phyloP scores from a whole-genome alignment of 176 grass and related monocot species.

The Triticum urartu region DNA sequence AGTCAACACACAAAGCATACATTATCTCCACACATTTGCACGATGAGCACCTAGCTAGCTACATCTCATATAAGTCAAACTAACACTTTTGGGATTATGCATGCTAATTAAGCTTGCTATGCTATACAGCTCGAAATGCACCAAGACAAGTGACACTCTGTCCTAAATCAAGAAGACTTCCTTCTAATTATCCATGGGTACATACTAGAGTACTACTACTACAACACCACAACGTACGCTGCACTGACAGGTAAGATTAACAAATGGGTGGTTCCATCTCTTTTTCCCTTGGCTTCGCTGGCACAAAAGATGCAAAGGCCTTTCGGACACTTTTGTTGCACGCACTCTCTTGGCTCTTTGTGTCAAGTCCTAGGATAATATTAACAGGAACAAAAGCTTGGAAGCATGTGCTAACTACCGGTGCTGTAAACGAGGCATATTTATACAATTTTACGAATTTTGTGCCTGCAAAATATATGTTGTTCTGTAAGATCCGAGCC shows the following conservation, averaged over 20 bases:
- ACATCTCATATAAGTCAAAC: neutral
- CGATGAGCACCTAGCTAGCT: neutral
- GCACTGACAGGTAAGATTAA: neutral
- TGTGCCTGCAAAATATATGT: neutral
- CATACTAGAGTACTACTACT: neutral
- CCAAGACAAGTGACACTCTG: constrained; percentile 41
- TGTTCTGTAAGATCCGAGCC: too few relatives aligned
- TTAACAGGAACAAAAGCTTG: constrained; percentile 3
- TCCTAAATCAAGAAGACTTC: constrained; percentile 6
- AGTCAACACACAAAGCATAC: neutral
- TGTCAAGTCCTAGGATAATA: constrained; percentile 31
- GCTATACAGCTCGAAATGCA: constrained; percentile 31
- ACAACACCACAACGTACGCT: neutral
- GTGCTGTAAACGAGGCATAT: neutral
- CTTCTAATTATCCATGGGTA: constrained; percentile 14
- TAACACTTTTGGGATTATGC: neutral
- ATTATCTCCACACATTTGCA: neutral
- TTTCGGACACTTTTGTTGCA: constrained; percentile 22
- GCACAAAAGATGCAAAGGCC: constrained; percentile 1
- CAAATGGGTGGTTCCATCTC: neutral
- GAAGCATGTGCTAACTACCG: neutral
- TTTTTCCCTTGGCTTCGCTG: constrained; percentile 16
- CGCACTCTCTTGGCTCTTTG: constrained; percentile 23
- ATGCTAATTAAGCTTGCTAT: neutral
- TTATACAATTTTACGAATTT: neutral